Conservation (phyloP, 768 basidiomycete genomes). For the Leccinum longicurvipes region DNA sequence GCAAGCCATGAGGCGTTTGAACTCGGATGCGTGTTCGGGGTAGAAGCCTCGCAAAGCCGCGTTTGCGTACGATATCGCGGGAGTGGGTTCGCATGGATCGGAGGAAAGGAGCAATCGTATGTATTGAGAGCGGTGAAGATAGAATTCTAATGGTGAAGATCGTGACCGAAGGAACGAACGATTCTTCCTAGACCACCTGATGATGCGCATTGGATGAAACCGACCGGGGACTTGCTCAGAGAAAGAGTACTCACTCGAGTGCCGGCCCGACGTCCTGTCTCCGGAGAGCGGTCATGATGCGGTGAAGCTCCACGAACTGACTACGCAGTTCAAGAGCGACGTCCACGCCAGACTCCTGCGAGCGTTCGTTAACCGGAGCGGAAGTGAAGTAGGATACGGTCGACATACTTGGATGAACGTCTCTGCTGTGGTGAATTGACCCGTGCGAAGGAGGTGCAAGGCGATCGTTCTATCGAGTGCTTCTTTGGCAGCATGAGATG, state of each 20-base stretch:
- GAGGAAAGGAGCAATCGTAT: slow-evolving; percentile 70
- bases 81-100: slow-evolving; percentile 51
- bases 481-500: slow-evolving; percentile 51
- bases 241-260: slow-evolving; percentile 53
- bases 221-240: background rate
- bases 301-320: slow-evolving; percentile 68
- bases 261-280: slow-evolving; percentile 70
- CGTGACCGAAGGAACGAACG: slow-evolving; percentile 61
- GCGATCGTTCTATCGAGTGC: slow-evolving; percentile 72
- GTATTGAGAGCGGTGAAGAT: slow-evolving; percentile 89
- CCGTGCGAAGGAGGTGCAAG: slow-evolving; percentile 74
- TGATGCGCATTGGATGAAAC: background rate
- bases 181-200: slow-evolving; percentile 77
- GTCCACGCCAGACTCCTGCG: slow-evolving; percentile 64
- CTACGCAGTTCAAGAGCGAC: slow-evolving; percentile 48
- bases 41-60: slow-evolving; percentile 62
- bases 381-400: slow-evolving; percentile 2
- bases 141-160: slow-evolving; percentile 82
- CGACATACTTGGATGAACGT: slow-evolving; percentile 64
- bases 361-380: background rate
- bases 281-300: slow-evolving; percentile 65
- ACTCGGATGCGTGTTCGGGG: slow-evolving; percentile 55
- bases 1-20: slow-evolving; percentile 68
- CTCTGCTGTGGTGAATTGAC: slow-evolving; percentile 75
- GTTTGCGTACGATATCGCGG: slow-evolving; percentile 76